phyloP scores from a whole-genome alignment of 805 yeast genomes.

The Metschnikowia aberdeeniae region DNA sequence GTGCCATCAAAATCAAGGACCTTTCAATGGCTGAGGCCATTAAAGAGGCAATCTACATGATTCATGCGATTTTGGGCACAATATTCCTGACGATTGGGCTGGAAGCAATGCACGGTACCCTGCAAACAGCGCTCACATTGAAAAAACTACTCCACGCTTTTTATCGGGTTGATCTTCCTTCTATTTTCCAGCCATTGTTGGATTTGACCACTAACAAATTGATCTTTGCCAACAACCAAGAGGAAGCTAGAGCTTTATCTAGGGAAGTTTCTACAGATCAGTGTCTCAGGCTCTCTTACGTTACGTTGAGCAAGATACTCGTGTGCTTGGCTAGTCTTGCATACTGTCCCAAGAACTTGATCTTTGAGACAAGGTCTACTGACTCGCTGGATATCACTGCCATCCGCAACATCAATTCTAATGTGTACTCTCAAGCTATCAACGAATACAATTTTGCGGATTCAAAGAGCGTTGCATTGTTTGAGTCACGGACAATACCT shows the following conservation, averaged over 20 bases:
- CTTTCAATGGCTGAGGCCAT: conserved; percentile 17
- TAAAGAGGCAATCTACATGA: conserved; percentile 24
- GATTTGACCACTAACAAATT: conserved; percentile 7
- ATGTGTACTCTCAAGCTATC: conserved; percentile 19
- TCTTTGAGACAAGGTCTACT: conserved; percentile 18
- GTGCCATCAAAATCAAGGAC: conserved; percentile 11
- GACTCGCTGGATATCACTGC: conserved; percentile 30
- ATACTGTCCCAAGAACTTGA: conserved; percentile 20
- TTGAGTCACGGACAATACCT: conserved; percentile 20
- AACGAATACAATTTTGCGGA: conserved; percentile 14
- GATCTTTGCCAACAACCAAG: conserved; percentile 3
- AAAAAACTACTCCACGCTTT: conserved; percentile 24
- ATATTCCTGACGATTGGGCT: conserved; percentile 17
- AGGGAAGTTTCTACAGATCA: neutral
- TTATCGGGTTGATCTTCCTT: conserved; percentile 22
- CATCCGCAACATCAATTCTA: conserved; percentile 18
- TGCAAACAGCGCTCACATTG: conserved; percentile 17
- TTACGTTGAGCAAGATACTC: conserved; percentile 24
- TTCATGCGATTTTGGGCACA: conserved; percentile 24
- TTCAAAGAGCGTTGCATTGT: neutral
- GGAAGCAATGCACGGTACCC: conserved; percentile 10
- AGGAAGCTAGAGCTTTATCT: conserved; percentile 2
- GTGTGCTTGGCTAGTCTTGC: conserved; percentile 24
- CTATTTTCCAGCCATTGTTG: conserved; percentile 18
- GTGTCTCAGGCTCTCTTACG: conserved; percentile 16